A percentile compares a stretch with the other conserved stretches of the same genome.
Evolutionary conservation across 2,329 filamentous ascomycete species (phyloP).

Genomic region (Botrytis medusae): DNA sequence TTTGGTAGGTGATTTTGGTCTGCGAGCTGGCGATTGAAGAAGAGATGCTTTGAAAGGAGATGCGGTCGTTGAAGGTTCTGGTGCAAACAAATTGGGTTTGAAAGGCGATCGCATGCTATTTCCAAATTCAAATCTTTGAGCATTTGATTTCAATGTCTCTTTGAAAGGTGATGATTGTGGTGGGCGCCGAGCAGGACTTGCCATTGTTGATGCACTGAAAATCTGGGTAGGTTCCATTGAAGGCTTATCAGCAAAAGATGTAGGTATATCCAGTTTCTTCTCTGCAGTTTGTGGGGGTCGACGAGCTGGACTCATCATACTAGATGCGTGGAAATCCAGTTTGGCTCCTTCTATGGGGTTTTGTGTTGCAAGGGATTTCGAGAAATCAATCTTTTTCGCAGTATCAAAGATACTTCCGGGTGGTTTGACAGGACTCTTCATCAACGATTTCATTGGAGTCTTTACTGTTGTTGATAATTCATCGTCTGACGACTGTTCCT

Average conservation of each 20-base stretch:
- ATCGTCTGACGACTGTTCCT: constrained; percentile 56
- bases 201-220: constrained; percentile 44
- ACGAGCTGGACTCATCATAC: constrained; percentile 57
- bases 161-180: constrained; percentile 55
- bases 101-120: constrained; percentile 37
- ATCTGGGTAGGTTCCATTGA: constrained; percentile 39
- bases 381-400: constrained; percentile 42
- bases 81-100: constrained; percentile 34
- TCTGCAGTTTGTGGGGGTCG: constrained; percentile 45
- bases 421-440: constrained; percentile 57
- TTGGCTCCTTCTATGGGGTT: constrained; percentile 33
- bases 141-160: constrained; percentile 56
- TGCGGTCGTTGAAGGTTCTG: constrained; percentile 26
- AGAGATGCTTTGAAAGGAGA: constrained; percentile 37
- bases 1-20: constrained; percentile 39
- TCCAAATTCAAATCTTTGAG: constrained; percentile 46
- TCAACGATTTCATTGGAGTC: constrained; percentile 52
- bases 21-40: constrained; percentile 39
- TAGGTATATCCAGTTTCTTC: constrained; percentile 42
- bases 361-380: constrained; percentile 34
- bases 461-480: constrained; percentile 56
- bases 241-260: constrained; percentile 37
- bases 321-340: constrained; percentile 43
- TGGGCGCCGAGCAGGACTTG: constrained; percentile 57
- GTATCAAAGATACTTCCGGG: constrained; percentile 39